Evolutionary conservation across 148 eudicot genomes (phyloP).

Genomic region (Rhododendron mucronatum): DNA sequence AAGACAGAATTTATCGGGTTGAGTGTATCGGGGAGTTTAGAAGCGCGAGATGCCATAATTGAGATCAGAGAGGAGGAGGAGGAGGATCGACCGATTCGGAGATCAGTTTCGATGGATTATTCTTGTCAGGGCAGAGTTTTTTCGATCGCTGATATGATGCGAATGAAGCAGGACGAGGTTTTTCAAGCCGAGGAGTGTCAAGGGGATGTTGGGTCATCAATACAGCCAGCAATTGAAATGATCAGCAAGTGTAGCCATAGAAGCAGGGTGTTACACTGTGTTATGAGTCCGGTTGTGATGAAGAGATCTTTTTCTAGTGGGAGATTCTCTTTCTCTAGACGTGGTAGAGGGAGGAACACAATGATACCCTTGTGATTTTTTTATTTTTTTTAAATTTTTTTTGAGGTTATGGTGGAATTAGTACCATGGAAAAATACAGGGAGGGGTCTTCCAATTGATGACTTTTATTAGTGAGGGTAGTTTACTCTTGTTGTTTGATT

Average conservation of each 20-base stretch:
- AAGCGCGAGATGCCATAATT: conserved; percentile 19
- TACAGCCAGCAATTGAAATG: conserved; percentile 16
- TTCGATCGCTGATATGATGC: conserved; percentile 31
- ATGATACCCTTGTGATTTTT: conserved; percentile 32
- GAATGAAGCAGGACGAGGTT: conserved; percentile 25
- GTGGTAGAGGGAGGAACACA: conserved; percentile 31
- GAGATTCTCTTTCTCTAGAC: conserved; percentile 35
- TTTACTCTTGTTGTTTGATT: background rate
- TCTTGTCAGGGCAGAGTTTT: conserved; percentile 30
- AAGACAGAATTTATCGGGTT: conserved; percentile 16
- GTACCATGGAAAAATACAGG: background rate
- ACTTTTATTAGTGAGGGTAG: background rate
- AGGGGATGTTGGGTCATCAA: conserved; percentile 25
- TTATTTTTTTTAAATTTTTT: background rate
- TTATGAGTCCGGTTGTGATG: conserved; percentile 28
- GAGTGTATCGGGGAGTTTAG: conserved; percentile 21
- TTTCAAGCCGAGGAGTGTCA: conserved; percentile 9
- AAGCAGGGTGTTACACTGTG: conserved; percentile 23
- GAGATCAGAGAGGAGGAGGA: conserved; percentile 22
- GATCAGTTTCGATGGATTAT: conserved; percentile 65
- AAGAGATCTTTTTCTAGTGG: conserved; percentile 70
- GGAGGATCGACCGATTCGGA: conserved; percentile 22
- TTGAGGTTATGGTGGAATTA: background rate
- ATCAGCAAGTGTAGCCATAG: conserved; percentile 20
- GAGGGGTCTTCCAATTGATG: background rate